phyloP scores from a whole-genome alignment of 306 rosid species.

The Styphnolobium japonicum region DNA sequence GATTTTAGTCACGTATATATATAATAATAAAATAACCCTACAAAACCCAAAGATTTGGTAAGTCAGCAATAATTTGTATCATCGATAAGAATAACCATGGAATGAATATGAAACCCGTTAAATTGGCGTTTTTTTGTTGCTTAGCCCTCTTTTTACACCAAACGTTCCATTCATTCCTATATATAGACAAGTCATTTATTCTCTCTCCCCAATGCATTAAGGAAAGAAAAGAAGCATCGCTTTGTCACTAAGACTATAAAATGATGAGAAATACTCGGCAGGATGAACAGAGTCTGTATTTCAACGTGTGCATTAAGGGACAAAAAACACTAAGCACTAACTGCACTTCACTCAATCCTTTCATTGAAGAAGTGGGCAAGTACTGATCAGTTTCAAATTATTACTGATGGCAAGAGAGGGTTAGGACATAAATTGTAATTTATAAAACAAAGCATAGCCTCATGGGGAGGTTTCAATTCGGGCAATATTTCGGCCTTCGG shows the following conservation, averaged over 20 bases:
- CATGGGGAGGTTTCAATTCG: too few relatives aligned
- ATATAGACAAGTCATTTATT: neutral
- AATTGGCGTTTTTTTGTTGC: neutral
- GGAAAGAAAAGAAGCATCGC: neutral
- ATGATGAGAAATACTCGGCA: neutral
- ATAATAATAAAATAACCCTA: neutral
- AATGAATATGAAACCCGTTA: neutral
- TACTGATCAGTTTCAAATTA: too few relatives aligned
- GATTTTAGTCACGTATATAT: neutral
- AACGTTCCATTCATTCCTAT: neutral
- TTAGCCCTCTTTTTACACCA: neutral
- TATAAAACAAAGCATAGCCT: too few relatives aligned
- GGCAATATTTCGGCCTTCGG: too few relatives aligned
- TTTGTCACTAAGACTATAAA: neutral
- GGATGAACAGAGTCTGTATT: neutral
- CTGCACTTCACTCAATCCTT: neutral
- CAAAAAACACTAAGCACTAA: neutral
- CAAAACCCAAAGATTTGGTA: conserved; percentile 28
- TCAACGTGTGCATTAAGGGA: neutral
- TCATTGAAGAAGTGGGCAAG: neutral
- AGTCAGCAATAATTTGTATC: conserved; percentile 12
- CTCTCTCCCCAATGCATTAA: neutral
- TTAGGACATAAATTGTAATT: neutral
- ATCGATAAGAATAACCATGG: neutral
- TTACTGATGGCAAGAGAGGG: neutral